A percentile compares a stretch with the other conserved stretches of the same genome.
Conservation (phyloP, 2,329 filamentous ascomycete genomes). For the Fusarium sp. region DNA sequence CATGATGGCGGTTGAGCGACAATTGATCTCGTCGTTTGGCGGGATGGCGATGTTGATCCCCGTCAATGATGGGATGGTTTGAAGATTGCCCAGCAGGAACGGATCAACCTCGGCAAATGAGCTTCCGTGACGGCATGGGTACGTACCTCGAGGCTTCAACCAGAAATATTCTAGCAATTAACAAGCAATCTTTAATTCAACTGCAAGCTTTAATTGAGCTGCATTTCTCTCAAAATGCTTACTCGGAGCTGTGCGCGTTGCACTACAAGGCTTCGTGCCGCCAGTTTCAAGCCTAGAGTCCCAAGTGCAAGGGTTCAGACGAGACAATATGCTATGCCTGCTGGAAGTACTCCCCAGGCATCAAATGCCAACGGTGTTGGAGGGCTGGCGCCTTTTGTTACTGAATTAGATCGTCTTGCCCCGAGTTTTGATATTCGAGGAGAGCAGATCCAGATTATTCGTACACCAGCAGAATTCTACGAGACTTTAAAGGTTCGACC, state of each 20-base stretch:
- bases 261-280: conserved; percentile 42
- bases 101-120: conserved; percentile 48
- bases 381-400: conserved; percentile 65
- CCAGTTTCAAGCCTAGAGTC: conserved; percentile 38
- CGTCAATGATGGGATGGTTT: conserved; percentile 37
- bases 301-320: conserved; percentile 51
- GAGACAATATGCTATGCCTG: conserved; percentile 55
- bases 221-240: conserved; percentile 46
- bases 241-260: conserved; percentile 51
- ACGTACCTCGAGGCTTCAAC: conserved; percentile 30
- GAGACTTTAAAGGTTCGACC: conserved; percentile 80
- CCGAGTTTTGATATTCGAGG: conserved; percentile 90
- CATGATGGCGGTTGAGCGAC: conserved; percentile 68
- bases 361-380: conserved; percentile 45
- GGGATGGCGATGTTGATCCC: conserved; percentile 27
- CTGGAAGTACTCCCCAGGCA: conserved; percentile 44
- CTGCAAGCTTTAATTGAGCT: conserved; percentile 6
- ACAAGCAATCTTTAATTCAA: conserved; percentile 26
- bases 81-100: conserved; percentile 38
- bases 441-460: conserved; percentile 81
- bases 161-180: conserved; percentile 35
- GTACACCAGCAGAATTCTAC: conserved; percentile 90
- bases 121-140: conserved; percentile 35
- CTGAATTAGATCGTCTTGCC: conserved; percentile 86
- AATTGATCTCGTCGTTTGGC: conserved; percentile 43